A percentile compares a stretch with the other conserved stretches of the same genome.
phyloP scores from a whole-genome alignment of 495 filamentous ascomycete genomes.

The Xeromyces bisporus region DNA sequence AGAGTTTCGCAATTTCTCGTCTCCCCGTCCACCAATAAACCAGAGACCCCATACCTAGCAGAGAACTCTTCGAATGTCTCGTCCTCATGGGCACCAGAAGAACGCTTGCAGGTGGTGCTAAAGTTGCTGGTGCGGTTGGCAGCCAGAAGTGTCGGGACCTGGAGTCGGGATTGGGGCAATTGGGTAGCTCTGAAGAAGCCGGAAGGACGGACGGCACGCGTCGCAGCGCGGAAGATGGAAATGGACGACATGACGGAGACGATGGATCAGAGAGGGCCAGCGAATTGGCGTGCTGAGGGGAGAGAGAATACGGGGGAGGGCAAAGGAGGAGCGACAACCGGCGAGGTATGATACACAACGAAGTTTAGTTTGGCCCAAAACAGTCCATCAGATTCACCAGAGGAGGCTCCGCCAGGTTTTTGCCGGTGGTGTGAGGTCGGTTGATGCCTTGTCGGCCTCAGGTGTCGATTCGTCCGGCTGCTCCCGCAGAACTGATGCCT shows the following conservation, averaged over 20 bases:
- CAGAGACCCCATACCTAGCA: conserved; percentile 64
- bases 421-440: conserved; percentile 31
- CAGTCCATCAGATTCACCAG: too few species aligned
- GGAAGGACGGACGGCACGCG: conserved; percentile 45
- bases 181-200: conserved; percentile 40
- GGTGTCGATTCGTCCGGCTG: conserved; percentile 5
- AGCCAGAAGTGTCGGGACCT: conserved; percentile 34
- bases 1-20: too few species aligned
- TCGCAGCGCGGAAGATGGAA: conserved; percentile 52
- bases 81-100: conserved; percentile 50
- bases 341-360: conserved; percentile 16
- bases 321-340: conserved; percentile 6
- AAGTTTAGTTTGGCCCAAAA: too few species aligned
- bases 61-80: conserved; percentile 98
- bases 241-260: conserved; percentile 42
- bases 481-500: conserved; percentile 12
- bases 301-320: conserved; percentile 14
- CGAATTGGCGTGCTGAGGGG: conserved; percentile 17
- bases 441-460: conserved; percentile 15
- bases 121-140: conserved; percentile 40
- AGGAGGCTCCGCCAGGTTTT: conserved; percentile 26
- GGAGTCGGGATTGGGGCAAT: conserved; percentile 40
- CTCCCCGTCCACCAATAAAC: too few species aligned
- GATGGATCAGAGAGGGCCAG: conserved; percentile 13
- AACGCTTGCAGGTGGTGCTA: conserved; percentile 47